A percentile compares a stretch with the other conserved stretches of the same genome.
phyloP scores from a whole-genome alignment of 2,329 filamentous ascomycete genomes.

The Chaetomium strumarium region DNA sequence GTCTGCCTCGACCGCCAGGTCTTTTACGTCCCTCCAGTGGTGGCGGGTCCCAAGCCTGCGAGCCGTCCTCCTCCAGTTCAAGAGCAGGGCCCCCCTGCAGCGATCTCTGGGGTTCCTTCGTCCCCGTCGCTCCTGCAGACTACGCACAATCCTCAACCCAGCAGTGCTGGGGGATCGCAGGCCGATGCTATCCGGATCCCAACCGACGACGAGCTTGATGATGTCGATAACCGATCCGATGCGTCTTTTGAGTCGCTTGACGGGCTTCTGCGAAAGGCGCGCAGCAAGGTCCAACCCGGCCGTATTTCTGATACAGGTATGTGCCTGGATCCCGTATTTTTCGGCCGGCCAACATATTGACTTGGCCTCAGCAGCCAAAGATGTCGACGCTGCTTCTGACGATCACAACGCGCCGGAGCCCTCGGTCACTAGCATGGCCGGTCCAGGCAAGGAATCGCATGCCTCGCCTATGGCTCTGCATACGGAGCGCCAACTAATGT shows the following conservation, averaged over 20 bases:
- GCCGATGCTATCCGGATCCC: background rate
- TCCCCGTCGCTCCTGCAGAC: too few species aligned
- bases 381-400: constrained; percentile 15
- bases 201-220: background rate
- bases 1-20: too few species aligned
- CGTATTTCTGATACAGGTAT: background rate
- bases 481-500: constrained; percentile 3
- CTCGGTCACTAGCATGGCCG: constrained; percentile 14
- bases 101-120: too few species aligned
- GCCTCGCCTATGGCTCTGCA: constrained; percentile 9
- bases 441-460: constrained; percentile 9
- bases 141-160: too few species aligned
- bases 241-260: background rate
- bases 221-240: background rate
- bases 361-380: constrained; percentile 16
- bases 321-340: background rate
- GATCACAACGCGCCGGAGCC: constrained; percentile 12
- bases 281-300: background rate
- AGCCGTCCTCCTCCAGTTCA: too few species aligned
- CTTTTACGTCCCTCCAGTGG: too few species aligned
- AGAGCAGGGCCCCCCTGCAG: too few species aligned
- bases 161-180: background rate
- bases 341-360: constrained; percentile 10
- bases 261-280: background rate
- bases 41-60: too few species aligned